Evolutionary conservation across 2,329 filamentous ascomycete genomes (phyloP), one percentile per base, ranked within the genome.

Genomic region (Aspergillus pseudoviridinutans): DNA sequence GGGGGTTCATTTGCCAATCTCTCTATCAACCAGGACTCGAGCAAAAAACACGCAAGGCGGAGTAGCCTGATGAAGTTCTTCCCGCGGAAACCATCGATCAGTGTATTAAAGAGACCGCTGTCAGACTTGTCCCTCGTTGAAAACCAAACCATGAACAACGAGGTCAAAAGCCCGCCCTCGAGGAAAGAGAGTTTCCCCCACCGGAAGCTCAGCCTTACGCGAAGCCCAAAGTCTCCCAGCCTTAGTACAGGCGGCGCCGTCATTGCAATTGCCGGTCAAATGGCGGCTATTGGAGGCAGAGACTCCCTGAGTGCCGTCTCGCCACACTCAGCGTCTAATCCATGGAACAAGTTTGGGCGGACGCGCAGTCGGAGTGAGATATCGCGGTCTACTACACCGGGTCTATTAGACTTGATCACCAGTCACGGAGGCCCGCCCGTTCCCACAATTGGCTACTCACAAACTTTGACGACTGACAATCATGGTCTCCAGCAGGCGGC

Each of bases 301-400:
- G 82, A 84, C 38, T 88, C 87, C 5, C 78, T 89, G 57, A 78
- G 80, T 8, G 74, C 81, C 10, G 72, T 80, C 17, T 78, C 70
- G 2, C 70, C 73, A 32, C 72, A 59, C 54, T 63, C 65, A 29
- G 68, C 67, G 35, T 64, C 78, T 14, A 69, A 63, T 53, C 67
- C 71, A 4, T 85, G 84, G 29, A 77, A 74, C 53, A 74, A 74
- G 3, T 76, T 83, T 47, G 80, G 76, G 46, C 79, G 83, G 28
- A 78, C 70, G 44, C 76, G 84, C 63, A 86, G 83, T 68, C 80
- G 78, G 65, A 87, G 84, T 66, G 85, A 87, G 58, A 70, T 86
- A 6, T 67, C 78, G 20, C 76, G 74, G 62, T 74, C 65, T 53
- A 66, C 67, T 54, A 69, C 68, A 32, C 72, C 75, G 28, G 80